A percentile compares a stretch with the other conserved stretches of the same genome.
phyloP scores from a whole-genome alignment of 108 stramenopile species.

The Stephanodiscus triporus region DNA sequence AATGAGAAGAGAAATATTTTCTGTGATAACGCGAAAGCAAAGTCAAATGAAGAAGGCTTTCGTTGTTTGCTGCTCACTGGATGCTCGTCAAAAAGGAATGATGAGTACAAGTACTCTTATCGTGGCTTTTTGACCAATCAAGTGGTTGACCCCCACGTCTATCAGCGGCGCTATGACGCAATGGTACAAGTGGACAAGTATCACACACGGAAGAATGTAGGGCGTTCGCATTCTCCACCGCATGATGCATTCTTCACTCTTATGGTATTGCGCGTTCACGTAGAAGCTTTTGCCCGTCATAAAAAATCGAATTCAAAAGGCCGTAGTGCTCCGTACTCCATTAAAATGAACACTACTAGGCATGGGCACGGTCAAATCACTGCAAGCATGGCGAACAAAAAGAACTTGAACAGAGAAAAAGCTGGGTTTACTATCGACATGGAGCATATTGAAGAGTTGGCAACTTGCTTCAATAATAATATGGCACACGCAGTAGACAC shows the following conservation, averaged over 20 bases:
- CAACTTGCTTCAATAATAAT: conserved; percentile 1
- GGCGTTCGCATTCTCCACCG: neutral
- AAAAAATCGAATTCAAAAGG: neutral
- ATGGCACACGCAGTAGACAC: neutral
- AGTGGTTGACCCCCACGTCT: conserved; percentile 25
- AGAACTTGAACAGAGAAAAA: neutral
- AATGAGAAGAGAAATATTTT: conserved; percentile 14
- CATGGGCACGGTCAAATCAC: conserved; percentile 15
- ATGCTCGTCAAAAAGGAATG: conserved; percentile 23
- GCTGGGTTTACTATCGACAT: neutral
- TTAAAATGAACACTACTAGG: conserved; percentile 19
- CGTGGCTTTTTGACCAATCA: conserved; percentile 50
- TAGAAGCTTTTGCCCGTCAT: conserved; percentile 8
- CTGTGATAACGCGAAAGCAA: conserved; percentile 24
- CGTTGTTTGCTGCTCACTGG: conserved; percentile 30
- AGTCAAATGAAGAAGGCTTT: conserved; percentile 11
- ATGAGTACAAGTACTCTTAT: conserved; percentile 6
- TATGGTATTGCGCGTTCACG: conserved; percentile 7
- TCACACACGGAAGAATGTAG: neutral
- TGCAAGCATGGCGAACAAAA: conserved; percentile 7
- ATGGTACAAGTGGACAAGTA: conserved; percentile 33
- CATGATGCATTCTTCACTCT: conserved; percentile 13
- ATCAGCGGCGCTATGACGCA: conserved; percentile 24
- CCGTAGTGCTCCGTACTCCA: conserved; percentile 22
- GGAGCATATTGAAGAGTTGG: conserved; percentile 1